Evolutionary conservation across 2,329 filamentous ascomycete genomes (phyloP), one percentile per base, ranked within the genome.

Genomic region (Beauveria scarabaeidicola): DNA sequence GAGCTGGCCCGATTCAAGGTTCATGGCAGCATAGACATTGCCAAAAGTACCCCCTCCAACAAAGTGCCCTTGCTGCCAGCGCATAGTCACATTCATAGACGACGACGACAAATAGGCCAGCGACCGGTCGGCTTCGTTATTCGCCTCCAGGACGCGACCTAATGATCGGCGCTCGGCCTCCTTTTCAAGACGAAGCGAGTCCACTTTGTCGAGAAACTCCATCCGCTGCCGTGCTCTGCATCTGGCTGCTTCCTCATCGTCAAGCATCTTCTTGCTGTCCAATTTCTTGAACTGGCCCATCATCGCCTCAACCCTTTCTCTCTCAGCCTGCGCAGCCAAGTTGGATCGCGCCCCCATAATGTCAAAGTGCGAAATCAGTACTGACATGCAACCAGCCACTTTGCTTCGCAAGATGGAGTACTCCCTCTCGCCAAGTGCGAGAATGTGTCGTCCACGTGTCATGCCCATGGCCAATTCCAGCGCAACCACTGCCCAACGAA

Each of bases 1-100:
- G 62, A 97, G 76, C 69, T 96, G 91, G 61, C 93, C 93, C 27
- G 91, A 93, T 75, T 99, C 95, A 56, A 99, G 79, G 69, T 99
- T 97, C 83, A 97, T 96, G 38, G 92, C 94, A 38, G 91, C 91
- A 69, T 99, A 99, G 11, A 99, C 94, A 57, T 92, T 96, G 63
- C 94, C 94, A 74, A 99, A 99, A 0, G 93, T 97, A 65, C 94
- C 94, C 56, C 94, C 93, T 54, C 94, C 94, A 47, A 99, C 91
- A 70, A 95, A 99, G 67, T 96, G 91, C n/a, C 94, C 94, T 78
- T 97, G 94, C 72, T 97, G 94, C 94, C 94, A 99, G 64, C 94
- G 87, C 75, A 97, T 85, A 48, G 90, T 96, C 61, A 97, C 89
- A 70, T 97, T 97, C 23, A 91, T 96, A 15, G 93, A 91, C 44